Base-by-base conservation (phyloP, 2,329 filamentous ascomycete genomes). In the Verticillium isaacii region DNA sequence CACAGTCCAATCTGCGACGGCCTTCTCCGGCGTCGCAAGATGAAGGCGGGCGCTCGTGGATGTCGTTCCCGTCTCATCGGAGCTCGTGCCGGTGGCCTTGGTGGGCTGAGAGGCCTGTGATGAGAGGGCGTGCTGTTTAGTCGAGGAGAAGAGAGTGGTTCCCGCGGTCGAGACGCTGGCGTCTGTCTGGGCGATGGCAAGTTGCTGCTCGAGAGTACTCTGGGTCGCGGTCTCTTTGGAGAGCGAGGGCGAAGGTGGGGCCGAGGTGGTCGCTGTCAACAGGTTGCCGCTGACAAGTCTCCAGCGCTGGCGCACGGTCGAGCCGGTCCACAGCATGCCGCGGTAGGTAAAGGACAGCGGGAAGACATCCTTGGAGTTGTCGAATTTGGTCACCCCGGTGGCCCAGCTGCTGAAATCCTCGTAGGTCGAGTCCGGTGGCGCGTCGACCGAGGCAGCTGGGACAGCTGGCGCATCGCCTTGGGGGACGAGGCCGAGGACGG, bases 321-420 rank as follows among this genome's bases (percentile, higher is more conserved):
- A 76, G 7, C 68, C 76, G 6, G 72, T 79, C 77, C 70, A 77
- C 7, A 77, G 67, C 59, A 76, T 63, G 56, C 71, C 68, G 8
- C 65, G 64, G 61, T 69, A 76, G 5, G 77, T 57, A 55, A 78
- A 74, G 8, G 75, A 77, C 0, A 78, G 71, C 0, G 79, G 79
- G 52, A 77, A 80, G 4, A 80, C 72, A 60, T 81, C 78, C 62
- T 73, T 73, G 2, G 77, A 78, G 59, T 78, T 76, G 56, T 80
- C 77, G 61, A 78, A 77, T 5, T 70, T 71, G 5, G 76, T 80
- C 17, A 76, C 69, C 0, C 76, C 71, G 0, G 76, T 77, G 0
- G 74, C 74, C 79, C 79, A 81, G 1, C 59, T 64, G 57, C 67
- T 73, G 64, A 81, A 81, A 0, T 74, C 72, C 0, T 68, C 61